Evolutionary conservation across 208 protist genomes (phyloP), one percentile per base, ranked within the genome.

Genomic region (Leishmania major): DNA sequence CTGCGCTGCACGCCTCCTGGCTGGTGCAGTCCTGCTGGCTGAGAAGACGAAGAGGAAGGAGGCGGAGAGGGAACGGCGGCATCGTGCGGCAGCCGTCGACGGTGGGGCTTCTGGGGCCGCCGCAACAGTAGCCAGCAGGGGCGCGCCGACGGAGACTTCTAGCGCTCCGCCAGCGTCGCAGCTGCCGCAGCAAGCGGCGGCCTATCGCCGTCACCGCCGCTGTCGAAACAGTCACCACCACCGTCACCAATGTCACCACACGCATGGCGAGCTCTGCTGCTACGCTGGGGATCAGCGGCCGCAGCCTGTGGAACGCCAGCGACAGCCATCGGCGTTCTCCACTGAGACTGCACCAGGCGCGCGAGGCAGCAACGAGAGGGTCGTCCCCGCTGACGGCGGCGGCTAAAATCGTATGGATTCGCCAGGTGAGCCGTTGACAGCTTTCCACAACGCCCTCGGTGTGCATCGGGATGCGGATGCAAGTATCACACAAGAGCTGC

Each of bases 1-100:
- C 4, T 78, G 86, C 10, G 77, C 83, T 31, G 80, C 73, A n/a
- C 80, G 81, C 71, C 76, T 89, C 4, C 79, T 89, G 35, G 86
- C 80, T 3, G 86, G 86, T 70, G 86, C 86, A 0, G 86, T 74
- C 43, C 69, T 89, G 43, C 67, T 86, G 13, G 82, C 83, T 19
- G 76, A 84, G 66, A 57, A 83, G 31, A 80, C 80, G 49, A 67
- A 74, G 67, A 72, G 77, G 8, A 45, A 28, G n/a, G 73, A 77
- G 53, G 73, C 25, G 71, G 55, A 73, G 64, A 73, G 55, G 35
- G 59, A 74, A 74, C 77, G 57, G 19, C 53, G 35, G 10, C 77
- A 51, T 6, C 49, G 47, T 31, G 66, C 57, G 66, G 57, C 51
- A n/a, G 59, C 37, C 19, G 19, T 17, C 35, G 57, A 60, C 43